Conservation (phyloP, 169 alveolate genomes). For the Haemoproteus tartakovskyi region DNA sequence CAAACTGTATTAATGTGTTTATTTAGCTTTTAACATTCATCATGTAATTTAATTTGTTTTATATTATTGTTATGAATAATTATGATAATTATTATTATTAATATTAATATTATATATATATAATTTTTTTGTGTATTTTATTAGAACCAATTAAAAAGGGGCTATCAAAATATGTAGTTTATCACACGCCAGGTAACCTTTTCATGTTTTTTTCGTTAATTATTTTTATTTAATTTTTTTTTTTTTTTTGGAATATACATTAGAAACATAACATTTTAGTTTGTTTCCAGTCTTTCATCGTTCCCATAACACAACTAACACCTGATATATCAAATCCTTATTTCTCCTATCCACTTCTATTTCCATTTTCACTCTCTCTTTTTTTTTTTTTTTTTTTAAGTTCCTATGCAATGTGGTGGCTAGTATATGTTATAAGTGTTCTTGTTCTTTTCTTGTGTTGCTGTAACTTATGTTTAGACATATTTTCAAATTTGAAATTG, state of each 20-base stretch:
- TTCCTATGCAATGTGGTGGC: slow-evolving; percentile 65
- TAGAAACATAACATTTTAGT: too few relatives aligned
- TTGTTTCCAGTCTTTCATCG: too few relatives aligned
- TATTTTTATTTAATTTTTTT: background rate
- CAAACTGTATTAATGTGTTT: background rate
- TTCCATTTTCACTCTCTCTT: background rate
- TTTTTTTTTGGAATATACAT: background rate
- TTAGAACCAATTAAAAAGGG: slow-evolving; percentile 32
- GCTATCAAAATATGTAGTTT: slow-evolving; percentile 35
- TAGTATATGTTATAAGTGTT: slow-evolving; percentile 35
- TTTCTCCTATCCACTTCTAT: background rate
- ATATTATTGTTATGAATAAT: too few relatives aligned
- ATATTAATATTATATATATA: background rate
- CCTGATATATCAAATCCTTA: background rate
- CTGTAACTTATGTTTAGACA: slow-evolving; percentile 46
- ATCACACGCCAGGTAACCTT: slow-evolving; percentile 54
- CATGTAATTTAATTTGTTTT: background rate
- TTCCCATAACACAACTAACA: background rate
- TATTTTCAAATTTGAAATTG: slow-evolving; percentile 23
- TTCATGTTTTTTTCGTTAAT: background rate
- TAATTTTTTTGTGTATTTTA: background rate
- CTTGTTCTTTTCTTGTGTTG: slow-evolving; percentile 56
- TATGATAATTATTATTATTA: too few relatives aligned
- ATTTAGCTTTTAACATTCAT: background rate
- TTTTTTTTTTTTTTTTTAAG: slow-evolving; percentile 3